Percentiles rank a stretch among this genome's conserved stretches.
These are phyloP conservation scores for Colletotrichum sp. DNA, from an alignment of 2,329 filamentous ascomycete species.

Conservation along the genomic window DNA sequence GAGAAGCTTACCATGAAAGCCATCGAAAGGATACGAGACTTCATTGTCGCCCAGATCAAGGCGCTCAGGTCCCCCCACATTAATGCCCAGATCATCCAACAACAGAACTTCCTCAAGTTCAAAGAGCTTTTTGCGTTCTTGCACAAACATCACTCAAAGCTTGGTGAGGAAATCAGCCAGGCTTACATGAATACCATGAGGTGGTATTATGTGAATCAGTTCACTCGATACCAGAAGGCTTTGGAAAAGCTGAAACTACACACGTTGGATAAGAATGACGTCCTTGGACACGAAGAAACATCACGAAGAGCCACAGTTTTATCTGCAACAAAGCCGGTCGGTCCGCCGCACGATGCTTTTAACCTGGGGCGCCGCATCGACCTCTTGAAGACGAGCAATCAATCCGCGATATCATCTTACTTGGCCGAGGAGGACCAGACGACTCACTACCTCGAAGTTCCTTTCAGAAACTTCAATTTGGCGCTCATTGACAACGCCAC, in stretches of 20 bases:
- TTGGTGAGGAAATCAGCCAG: conserved; percentile 88
- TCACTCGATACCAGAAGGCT: conserved; percentile 83
- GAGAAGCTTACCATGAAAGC: conserved; percentile 85
- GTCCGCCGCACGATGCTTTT: conserved; percentile 82
- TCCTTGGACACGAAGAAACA: conserved; percentile 79
- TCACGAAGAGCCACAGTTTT: conserved; percentile 68
- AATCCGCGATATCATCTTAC: conserved; percentile 83
- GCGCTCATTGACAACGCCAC: conserved; percentile 93
- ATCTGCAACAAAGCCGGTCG: conserved; percentile 54
- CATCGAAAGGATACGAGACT: conserved; percentile 89
- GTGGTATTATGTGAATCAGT: conserved; percentile 96
- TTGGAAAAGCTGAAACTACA: conserved; percentile 87
- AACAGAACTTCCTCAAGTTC: conserved; percentile 87
- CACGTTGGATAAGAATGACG: conserved; percentile 80
- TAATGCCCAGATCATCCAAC: conserved; percentile 96
- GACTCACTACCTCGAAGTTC: conserved; percentile 85
- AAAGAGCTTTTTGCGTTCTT: conserved; percentile 90
- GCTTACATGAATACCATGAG: conserved; percentile 99
- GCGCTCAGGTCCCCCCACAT: conserved; percentile 93
- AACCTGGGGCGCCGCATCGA: conserved; percentile 87
- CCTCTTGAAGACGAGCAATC: conserved; percentile 74
- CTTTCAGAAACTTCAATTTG: conserved; percentile 94
- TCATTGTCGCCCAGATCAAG: conserved; percentile 93
- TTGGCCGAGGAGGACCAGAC: conserved; percentile 88
- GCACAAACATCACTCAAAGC: conserved; percentile 77